Evolutionary conservation across 1,284 basidiomycete genomes (phyloP).

Genomic region (Cerioporus squamosus): DNA sequence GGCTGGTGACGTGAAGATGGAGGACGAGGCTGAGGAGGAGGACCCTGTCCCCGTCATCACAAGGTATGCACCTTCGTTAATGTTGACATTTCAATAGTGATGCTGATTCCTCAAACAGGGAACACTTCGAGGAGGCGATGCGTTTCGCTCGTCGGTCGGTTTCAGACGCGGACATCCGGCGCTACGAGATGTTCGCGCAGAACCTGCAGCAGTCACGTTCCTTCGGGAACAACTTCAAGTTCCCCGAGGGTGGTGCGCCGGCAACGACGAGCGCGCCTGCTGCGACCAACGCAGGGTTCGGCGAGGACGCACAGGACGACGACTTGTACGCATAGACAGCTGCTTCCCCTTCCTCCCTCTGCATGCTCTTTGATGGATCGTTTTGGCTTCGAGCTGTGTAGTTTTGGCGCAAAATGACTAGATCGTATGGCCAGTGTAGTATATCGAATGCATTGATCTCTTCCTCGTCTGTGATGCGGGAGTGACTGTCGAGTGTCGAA

Average conservation of each 20-base stretch:
- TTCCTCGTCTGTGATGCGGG: background rate
- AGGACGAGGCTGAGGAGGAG: slow-evolving; percentile 74
- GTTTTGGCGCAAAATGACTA: slow-evolving; percentile 22
- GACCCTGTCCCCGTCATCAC: slow-evolving; percentile 98
- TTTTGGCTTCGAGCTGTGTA: slow-evolving; percentile 16
- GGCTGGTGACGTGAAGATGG: slow-evolving; percentile 72
- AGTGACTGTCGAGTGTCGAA: background rate
- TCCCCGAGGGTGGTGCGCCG: slow-evolving; percentile 80
- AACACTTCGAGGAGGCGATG: slow-evolving; percentile 99
- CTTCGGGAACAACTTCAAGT: slow-evolving; percentile 92
- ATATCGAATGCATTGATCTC: slow-evolving; percentile 20
- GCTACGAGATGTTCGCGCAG: slow-evolving; percentile 93
- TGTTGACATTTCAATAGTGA: background rate
- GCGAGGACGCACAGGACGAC: slow-evolving; percentile 82
- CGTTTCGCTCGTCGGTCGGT: slow-evolving; percentile 91
- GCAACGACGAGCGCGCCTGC: slow-evolving; percentile 48
- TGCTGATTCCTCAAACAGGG: slow-evolving; percentile 43
- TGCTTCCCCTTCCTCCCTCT: background rate
- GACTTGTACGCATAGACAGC: slow-evolving; percentile 78
- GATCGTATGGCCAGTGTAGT: slow-evolving; percentile 22
- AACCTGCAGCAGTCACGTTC: slow-evolving; percentile 88
- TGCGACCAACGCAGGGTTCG: slow-evolving; percentile 79
- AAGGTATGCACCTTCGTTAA: slow-evolving; percentile 42
- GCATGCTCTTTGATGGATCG: slow-evolving; percentile 8
- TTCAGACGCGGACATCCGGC: slow-evolving; percentile 92